These are phyloP conservation scores for Malus sylvestris DNA, from an alignment of 306 rosid species.

Conservation along the genomic window DNA sequence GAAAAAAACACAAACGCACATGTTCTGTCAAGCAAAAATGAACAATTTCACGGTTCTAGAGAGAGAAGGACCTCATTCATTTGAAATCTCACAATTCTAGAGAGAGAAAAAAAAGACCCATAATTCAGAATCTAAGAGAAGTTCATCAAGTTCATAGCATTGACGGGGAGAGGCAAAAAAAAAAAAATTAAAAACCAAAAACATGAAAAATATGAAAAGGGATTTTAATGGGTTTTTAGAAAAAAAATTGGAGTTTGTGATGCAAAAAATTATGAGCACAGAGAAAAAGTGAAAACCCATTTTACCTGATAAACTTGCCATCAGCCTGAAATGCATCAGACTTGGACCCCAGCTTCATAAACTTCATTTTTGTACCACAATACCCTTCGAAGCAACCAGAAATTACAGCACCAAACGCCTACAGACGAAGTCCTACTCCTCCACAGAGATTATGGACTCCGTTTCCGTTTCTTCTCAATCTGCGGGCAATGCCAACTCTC, in stretches of 20 bases:
- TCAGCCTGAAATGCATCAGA: constrained; percentile 82
- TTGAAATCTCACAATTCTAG: not conserved
- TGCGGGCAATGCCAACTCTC: not conserved
- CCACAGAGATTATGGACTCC: constrained; percentile 11
- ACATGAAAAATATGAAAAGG: not conserved
- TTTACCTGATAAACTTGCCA: constrained; percentile 64
- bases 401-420: not conserved
- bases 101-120: not conserved
- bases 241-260: no score
- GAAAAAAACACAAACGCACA: not conserved
- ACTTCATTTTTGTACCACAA: constrained; percentile 58
- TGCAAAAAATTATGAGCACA: not conserved
- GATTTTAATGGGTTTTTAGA: no score
- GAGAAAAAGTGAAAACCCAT: not conserved
- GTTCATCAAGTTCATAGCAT: not conserved
- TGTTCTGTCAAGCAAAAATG: not conserved
- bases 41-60: not conserved
- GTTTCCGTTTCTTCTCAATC: constrained; percentile 3
- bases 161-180: not conserved
- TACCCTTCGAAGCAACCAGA: not conserved
- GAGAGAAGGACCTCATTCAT: no score
- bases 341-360: constrained; percentile 94
- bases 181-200: not conserved
- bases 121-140: not conserved
- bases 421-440: not conserved